Conservation (phyloP, 805 yeast species). For the Candida rishiriensis region DNA sequence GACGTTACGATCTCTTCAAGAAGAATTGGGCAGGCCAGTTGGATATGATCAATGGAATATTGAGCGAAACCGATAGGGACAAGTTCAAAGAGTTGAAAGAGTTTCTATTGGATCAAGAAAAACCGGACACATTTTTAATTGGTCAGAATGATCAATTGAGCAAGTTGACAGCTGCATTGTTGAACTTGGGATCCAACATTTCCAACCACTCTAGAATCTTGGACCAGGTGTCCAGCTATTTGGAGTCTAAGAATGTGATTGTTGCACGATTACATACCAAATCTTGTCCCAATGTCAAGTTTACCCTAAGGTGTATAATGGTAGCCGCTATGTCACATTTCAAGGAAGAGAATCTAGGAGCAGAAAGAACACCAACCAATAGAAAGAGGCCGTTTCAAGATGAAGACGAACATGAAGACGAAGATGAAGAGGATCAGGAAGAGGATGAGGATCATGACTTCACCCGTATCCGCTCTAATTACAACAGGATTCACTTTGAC, state of each 20-base stretch:
- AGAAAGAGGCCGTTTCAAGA: conserved; percentile 9
- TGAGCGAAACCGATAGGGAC: conserved; percentile 31
- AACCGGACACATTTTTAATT: conserved; percentile 1
- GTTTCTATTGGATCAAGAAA: conserved; percentile 15
- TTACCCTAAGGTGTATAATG: conserved; percentile 33
- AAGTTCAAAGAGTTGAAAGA: conserved; percentile 30
- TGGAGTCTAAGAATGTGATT: conserved; percentile 15
- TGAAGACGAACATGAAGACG: conserved; percentile 11
- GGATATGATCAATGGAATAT: conserved; percentile 24
- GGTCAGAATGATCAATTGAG: conserved; percentile 2
- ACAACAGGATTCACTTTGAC: conserved; percentile 22
- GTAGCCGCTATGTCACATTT: conserved; percentile 16
- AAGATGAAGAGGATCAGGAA: conserved; percentile 1
- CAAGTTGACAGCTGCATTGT: conserved; percentile 32
- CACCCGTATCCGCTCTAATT: background rate
- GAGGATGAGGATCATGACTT: conserved; percentile 6
- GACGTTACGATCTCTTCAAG: conserved; percentile 39
- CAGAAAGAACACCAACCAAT: conserved; percentile 4
- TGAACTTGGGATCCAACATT: conserved; percentile 40
- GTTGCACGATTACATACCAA: conserved; percentile 33
- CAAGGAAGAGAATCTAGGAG: conserved; percentile 2
- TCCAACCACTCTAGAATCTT: conserved; percentile 36
- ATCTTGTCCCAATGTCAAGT: conserved; percentile 33
- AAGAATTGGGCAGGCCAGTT: conserved; percentile 35
- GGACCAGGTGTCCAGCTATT: conserved; percentile 21